A percentile compares a stretch with the other conserved stretches of the same genome.
These are phyloP conservation scores for Skeletonema tropicum DNA, from an alignment of 108 stramenopile species.

Conservation along the genomic window DNA sequence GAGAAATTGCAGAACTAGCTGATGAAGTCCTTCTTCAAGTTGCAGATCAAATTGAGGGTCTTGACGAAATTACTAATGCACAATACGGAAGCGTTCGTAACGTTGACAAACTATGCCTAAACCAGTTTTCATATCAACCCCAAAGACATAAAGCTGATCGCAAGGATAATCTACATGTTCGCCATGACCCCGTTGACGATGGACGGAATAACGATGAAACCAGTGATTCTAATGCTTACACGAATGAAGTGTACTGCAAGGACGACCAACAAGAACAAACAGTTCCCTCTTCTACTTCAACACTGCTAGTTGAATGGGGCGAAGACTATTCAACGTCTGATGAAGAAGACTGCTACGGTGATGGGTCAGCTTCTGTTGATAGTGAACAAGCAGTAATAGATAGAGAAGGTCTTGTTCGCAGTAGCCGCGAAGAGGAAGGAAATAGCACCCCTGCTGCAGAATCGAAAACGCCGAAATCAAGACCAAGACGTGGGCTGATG, in stretches of 20 bases:
- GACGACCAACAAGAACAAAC: too few relatives aligned
- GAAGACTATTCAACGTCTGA: background rate
- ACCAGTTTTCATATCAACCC: background rate
- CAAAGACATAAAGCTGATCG: background rate
- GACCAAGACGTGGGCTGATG: background rate
- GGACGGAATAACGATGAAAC: too few relatives aligned
- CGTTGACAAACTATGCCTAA: background rate
- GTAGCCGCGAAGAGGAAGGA: background rate
- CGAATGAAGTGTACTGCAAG: too few relatives aligned
- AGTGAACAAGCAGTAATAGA: background rate
- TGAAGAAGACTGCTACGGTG: background rate
- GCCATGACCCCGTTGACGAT: background rate
- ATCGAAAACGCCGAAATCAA: background rate
- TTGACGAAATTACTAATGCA: background rate
- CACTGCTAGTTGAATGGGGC: background rate
- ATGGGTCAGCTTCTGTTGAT: background rate
- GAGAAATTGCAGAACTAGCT: background rate
- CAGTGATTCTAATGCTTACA: too few relatives aligned
- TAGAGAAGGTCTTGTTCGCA: background rate
- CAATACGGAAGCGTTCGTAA: too few relatives aligned
- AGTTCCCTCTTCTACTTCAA: too few relatives aligned
- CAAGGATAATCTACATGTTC: background rate
- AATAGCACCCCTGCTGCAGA: background rate
- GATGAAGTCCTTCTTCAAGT: background rate
- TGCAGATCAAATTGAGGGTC: background rate